Evolutionary conservation across 148 eudicot species (phyloP), one percentile per base, ranked within the genome.

Genomic region (Cornus kousa): DNA sequence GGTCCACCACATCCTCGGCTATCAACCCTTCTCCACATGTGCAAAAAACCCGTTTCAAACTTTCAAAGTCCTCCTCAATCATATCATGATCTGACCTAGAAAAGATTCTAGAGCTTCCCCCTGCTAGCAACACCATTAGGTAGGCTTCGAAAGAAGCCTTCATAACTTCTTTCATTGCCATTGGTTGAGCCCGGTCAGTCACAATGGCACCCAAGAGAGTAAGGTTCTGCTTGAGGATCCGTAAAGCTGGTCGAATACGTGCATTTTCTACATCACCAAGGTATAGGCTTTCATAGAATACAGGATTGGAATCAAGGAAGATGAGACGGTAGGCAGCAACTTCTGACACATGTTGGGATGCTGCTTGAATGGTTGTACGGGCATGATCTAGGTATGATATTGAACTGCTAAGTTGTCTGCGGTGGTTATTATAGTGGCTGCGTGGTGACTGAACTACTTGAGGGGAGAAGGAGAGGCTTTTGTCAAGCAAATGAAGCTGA

Each of bases 61-160:
- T 78, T 8, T 86, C 91, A 10, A 93, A 90, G 64, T 96, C 99
- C 83, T 88, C 92, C 81, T 85, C 88, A 9, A 96, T 87, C 90
- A 89, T 86, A 60, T 82, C 80, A n/a, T 81, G 89, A 67, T 96
- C 99, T 1, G 81, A 12, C 83, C 87, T 83, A 0, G 37, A 76
- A 57, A 90, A 96, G 20, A 85, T 79, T 48, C 99, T 40, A 0
- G 87, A 83, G 72, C 90, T 77, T 32, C 99, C 99, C 7, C 99
- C 99, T 0, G 99, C 99, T 4, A 96, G 89, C 57, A 93, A 71
- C 65, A 96, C 92, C 92, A 88, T 90, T 12, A 93, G 87, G 80
- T 73, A 96, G n/a, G 91, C 92, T 78, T 93, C 97, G n/a, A 93
- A 96, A 6, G 93, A 77, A 1, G 99, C 99, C 77, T 80, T 93